These are phyloP conservation scores for Fusarium continuum DNA, from an alignment of 2,329 filamentous ascomycete species.

Conservation along the genomic window DNA sequence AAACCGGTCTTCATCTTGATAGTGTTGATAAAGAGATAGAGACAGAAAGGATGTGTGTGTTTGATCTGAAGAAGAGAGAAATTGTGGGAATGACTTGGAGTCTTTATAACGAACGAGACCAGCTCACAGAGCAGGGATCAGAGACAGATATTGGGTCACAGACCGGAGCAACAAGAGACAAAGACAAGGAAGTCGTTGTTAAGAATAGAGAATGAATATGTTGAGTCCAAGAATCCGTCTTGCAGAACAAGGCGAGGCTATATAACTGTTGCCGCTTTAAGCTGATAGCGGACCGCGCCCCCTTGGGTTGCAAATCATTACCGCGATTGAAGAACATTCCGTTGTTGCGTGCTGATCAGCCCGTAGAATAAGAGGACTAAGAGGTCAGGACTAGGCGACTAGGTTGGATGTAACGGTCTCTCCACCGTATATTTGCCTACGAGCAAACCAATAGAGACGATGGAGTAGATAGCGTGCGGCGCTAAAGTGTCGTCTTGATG, in stretches of 20 bases:
- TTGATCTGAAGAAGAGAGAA: conserved; percentile 1
- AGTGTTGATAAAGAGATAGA: neutral
- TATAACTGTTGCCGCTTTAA: conserved; percentile 10
- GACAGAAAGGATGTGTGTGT: conserved; percentile 5
- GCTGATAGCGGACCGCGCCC: neutral
- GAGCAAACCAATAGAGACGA: conserved; percentile 9
- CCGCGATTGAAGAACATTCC: conserved; percentile 3
- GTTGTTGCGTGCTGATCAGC: conserved; percentile 9
- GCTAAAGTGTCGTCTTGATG: conserved; percentile 24
- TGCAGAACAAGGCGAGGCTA: conserved; percentile 6
- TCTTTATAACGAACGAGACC: conserved; percentile 25
- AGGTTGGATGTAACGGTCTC: neutral
- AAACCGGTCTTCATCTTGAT: conserved; percentile 42
- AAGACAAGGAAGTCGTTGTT: conserved; percentile 2
- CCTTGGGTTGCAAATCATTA: conserved; percentile 25
- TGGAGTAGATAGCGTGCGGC: neutral
- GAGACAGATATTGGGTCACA: conserved; percentile 23
- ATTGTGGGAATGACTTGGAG: neutral
- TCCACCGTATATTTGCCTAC: neutral
- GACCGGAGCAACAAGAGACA: conserved; percentile 11
- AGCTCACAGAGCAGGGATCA: conserved; percentile 26
- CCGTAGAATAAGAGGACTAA: neutral
- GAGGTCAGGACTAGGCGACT: neutral
- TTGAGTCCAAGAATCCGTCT: conserved; percentile 11
- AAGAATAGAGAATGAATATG: conserved; percentile 22